phyloP scores from a whole-genome alignment of 2,329 filamentous ascomycete species.

The Monosporascus sp. region DNA sequence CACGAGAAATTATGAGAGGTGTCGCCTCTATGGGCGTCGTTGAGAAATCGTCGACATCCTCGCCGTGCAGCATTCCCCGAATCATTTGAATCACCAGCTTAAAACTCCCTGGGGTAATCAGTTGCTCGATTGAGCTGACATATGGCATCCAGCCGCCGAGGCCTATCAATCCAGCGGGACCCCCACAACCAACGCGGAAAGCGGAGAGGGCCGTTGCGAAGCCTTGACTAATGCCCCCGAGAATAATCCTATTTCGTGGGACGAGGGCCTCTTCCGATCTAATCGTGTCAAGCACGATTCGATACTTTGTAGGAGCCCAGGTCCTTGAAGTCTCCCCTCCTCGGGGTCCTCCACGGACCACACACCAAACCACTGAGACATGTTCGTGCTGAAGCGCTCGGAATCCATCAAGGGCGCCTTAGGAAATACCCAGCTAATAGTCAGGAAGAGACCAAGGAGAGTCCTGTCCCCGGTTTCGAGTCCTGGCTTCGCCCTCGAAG shows the following conservation, averaged over 20 bases:
- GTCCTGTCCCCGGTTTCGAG: constrained; percentile 13
- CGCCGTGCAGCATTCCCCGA: too few relatives aligned
- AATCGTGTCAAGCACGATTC: constrained; percentile 12
- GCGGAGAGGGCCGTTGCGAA: constrained; percentile 20
- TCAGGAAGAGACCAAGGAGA: constrained; percentile 16
- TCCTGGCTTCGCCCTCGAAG: constrained; percentile 31
- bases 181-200: constrained; percentile 1
- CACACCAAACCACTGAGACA: constrained; percentile 35
- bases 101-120: too few relatives aligned
- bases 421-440: constrained; percentile 27
- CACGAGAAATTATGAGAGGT: constrained; percentile 14
- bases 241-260: constrained; percentile 20
- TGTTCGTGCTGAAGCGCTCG: constrained; percentile 12
- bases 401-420: constrained; percentile 12
- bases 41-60: too few relatives aligned
- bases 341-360: constrained; percentile 47
- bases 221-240: constrained; percentile 28
- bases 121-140: too few relatives aligned
- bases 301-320: constrained; percentile 18
- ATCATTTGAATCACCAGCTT: too few relatives aligned
- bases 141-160: constrained; percentile 25
- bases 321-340: constrained; percentile 20
- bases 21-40: too few relatives aligned
- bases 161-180: constrained; percentile 23
- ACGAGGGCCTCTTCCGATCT: constrained; percentile 17